Evolutionary conservation across 805 yeast genomes (phyloP).

Genomic region (Kurtzmaniella fragi): DNA sequence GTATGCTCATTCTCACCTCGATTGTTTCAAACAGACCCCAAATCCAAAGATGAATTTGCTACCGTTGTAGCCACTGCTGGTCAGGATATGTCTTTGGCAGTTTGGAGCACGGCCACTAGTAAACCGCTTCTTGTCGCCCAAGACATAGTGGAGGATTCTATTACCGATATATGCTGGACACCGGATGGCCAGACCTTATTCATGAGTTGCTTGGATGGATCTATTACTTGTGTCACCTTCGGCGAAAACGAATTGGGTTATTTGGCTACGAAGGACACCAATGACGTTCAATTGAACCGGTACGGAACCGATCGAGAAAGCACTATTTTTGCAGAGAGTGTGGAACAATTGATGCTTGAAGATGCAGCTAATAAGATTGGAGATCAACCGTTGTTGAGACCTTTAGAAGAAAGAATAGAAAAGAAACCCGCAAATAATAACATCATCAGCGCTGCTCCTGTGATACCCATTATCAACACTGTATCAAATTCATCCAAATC

Average conservation of each 20-base stretch:
- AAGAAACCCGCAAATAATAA: slow-evolving; percentile 11
- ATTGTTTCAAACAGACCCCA: slow-evolving; percentile 36
- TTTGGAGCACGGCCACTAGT: slow-evolving; percentile 79
- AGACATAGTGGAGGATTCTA: slow-evolving; percentile 69
- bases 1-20: slow-evolving; percentile 74
- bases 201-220: slow-evolving; percentile 79
- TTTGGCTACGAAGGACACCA: slow-evolving; percentile 57
- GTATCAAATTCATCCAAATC: background rate
- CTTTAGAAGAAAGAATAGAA: slow-evolving; percentile 6
- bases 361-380: slow-evolving; percentile 46
- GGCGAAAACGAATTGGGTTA: slow-evolving; percentile 60
- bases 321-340: slow-evolving; percentile 80
- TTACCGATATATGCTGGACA: slow-evolving; percentile 88
- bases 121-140: slow-evolving; percentile 77
- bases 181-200: slow-evolving; percentile 74
- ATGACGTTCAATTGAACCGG: slow-evolving; percentile 65
- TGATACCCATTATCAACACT: slow-evolving; percentile 7
- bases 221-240: slow-evolving; percentile 64
- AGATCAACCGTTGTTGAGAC: slow-evolving; percentile 7
- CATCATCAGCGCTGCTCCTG: slow-evolving; percentile 12
- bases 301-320: slow-evolving; percentile 89
- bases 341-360: slow-evolving; percentile 71
- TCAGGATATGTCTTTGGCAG: slow-evolving; percentile 81
- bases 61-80: slow-evolving; percentile 94
- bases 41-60: slow-evolving; percentile 34